Percentiles rank a stretch among this genome's conserved stretches.
These are phyloP conservation scores for Colletotrichum australisinense DNA, from an alignment of 2,329 filamentous ascomycete species.

Conservation along the genomic window DNA sequence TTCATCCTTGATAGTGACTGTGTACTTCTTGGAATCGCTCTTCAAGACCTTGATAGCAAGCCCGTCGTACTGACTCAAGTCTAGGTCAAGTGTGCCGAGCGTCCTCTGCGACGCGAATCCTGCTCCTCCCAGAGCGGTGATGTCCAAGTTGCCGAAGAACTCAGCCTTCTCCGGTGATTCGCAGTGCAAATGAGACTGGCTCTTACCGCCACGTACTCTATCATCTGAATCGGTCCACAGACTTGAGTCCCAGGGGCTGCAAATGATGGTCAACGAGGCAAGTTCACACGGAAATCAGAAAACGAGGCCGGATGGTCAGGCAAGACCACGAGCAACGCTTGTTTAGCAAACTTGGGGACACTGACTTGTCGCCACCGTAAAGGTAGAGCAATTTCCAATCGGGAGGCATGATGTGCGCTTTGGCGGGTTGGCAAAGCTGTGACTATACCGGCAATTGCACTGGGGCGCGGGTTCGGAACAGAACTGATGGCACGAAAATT, in stretches of 20 bases:
- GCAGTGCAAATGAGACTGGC: slow-evolving; percentile 62
- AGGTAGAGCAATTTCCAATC: slow-evolving; percentile 44
- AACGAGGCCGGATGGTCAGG: not conserved
- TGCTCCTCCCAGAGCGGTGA: slow-evolving; percentile 79
- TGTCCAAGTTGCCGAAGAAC: slow-evolving; percentile 80
- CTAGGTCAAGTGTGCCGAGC: slow-evolving; percentile 67
- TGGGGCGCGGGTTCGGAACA: not conserved
- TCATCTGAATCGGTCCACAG: slow-evolving; percentile 81
- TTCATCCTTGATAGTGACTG: slow-evolving; percentile 79
- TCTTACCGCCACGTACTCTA: slow-evolving; percentile 79
- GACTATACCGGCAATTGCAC: not conserved
- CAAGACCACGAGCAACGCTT: not conserved
- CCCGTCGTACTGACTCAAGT: slow-evolving; percentile 73
- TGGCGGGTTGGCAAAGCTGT: not conserved
- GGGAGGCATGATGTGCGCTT: slow-evolving; percentile 15
- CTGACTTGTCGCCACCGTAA: slow-evolving; percentile 55
- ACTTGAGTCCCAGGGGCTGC: slow-evolving; percentile 67
- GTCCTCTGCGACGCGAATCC: slow-evolving; percentile 86
- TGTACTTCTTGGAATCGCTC: slow-evolving; percentile 76
- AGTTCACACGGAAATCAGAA: not conserved
- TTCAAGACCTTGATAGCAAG: slow-evolving; percentile 64
- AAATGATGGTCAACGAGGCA: slow-evolving; percentile 1
- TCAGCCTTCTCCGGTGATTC: slow-evolving; percentile 53
- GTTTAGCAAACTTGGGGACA: slow-evolving; percentile 10
- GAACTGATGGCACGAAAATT: not conserved